Evolutionary conservation across 1,139 yeast genomes (phyloP).

Genomic region (Yamadazyma epiphylla): DNA sequence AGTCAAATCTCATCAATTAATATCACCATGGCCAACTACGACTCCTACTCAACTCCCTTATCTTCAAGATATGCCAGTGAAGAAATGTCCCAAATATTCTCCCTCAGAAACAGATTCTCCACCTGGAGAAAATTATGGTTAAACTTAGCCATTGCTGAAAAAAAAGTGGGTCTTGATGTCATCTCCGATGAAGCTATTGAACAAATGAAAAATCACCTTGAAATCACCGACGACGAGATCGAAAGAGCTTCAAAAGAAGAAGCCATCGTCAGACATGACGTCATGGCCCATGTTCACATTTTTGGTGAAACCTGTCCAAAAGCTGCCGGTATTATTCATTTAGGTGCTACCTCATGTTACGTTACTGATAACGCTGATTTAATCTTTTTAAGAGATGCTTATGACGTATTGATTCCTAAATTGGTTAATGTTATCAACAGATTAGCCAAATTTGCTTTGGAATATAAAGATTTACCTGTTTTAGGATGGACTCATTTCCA

Average conservation of each 20-base stretch:
- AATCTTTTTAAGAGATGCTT: conserved; percentile 92
- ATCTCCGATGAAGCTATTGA: conserved; percentile 88
- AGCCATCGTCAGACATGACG: conserved; percentile 98
- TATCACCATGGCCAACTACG: conserved; percentile 42
- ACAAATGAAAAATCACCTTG: conserved; percentile 74
- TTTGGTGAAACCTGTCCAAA: conserved; percentile 91
- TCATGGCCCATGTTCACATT: conserved; percentile 98
- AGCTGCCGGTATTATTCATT: conserved; percentile 96
- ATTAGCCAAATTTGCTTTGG: conserved; percentile 79
- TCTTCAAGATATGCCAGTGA: conserved; percentile 97
- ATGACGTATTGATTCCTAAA: conserved; percentile 89
- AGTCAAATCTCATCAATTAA: conserved; percentile 10
- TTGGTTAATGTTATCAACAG: conserved; percentile 93
- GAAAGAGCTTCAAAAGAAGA: conserved; percentile 87
- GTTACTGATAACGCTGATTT: conserved; percentile 98
- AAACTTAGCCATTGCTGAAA: conserved; percentile 92
- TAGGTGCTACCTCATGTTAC: conserved; percentile 97
- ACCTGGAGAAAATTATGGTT: conserved; percentile 99
- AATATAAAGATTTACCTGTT: conserved; percentile 93
- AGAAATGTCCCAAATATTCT: conserved; percentile 92
- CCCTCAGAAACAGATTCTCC: conserved; percentile 88
- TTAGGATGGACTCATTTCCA: conserved; percentile 99
- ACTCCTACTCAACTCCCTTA: conserved; percentile 84
- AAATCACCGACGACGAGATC: conserved; percentile 89
- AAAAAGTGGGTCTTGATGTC: conserved; percentile 79